Base-by-base conservation (phyloP, 257 asterid genomes). In the Solanum bukasovii region DNA sequence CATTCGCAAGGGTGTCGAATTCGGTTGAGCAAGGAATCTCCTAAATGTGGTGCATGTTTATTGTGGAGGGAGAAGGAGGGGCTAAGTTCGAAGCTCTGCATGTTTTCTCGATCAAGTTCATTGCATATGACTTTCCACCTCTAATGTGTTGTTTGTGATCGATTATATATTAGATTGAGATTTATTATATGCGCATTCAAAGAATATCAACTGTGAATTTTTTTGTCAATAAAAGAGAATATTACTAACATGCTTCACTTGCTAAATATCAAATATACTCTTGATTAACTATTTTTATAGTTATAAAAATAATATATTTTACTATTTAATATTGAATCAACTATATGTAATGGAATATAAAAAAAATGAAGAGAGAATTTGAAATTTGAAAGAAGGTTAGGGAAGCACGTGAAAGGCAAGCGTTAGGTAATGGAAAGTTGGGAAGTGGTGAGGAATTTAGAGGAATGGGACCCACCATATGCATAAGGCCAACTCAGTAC, bases 161-260 rank as follows among this genome's bases (percentile, higher is more conserved):
- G 3, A 52, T 18, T 7, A 56, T 18, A 56, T 56, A 49, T 5
- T 18, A 6, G 65, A 18, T 7, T 21, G 4, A 18, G 1, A 56
- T 56, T 56, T 56, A 18, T 20, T 18, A 1, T 7, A 3, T 56
- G 4, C 2, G 9, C 10, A 20, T 18, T 56, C 3, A 18, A 59
- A 59, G 0, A 20, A 59, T 59, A 20, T 0, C 25, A 0, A 20
- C 0, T 7, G 2, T 0, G 5, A 59, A 59, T 59, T 59, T 20
- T 0, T 0, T 59, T 49, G 4, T 59, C 4, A 49, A 5, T 13
- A 49, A 49, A 49, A 49, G 3, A 7, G 4, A 59, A 20, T 59
- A 20, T 3, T 7, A 7, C 4, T 21, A 59, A 20, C 1, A 59
- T 59, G 1, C 4, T 59, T 59, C 25, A 59, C 25, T 59, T 20